A percentile compares a stretch with the other conserved stretches of the same genome.
These are phyloP conservation scores for Magnusiomyces paraingens DNA, from an alignment of 1,139 yeast genomes.

Conservation along the genomic window DNA sequence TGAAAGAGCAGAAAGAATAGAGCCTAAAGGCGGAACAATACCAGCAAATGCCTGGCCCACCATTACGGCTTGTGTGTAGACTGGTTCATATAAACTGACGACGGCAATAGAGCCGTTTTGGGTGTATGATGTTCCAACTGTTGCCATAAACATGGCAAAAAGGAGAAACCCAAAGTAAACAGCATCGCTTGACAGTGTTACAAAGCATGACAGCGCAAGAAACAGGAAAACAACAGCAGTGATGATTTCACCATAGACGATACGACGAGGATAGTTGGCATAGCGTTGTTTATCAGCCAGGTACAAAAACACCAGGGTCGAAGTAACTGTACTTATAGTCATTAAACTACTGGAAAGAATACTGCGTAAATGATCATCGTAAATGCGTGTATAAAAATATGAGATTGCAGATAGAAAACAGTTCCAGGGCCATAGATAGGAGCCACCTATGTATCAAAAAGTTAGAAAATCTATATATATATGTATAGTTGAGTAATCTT, in stretches of 20 bases:
- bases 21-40: constrained; percentile 74
- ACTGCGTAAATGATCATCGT: constrained; percentile 24
- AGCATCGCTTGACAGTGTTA: constrained; percentile 31
- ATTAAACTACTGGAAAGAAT: constrained; percentile 80
- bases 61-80: constrained; percentile 81
- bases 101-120: constrained; percentile 91
- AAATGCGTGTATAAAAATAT: constrained; percentile 58
- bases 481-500: not conserved
- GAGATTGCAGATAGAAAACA: constrained; percentile 81
- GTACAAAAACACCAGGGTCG: constrained; percentile 53
- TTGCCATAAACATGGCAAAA: constrained; percentile 39
- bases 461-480: constrained; percentile 3
- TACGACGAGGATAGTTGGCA: constrained; percentile 57
- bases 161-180: constrained; percentile 43
- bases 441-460: constrained; percentile 13
- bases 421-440: constrained; percentile 91
- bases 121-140: constrained; percentile 52
- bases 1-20: constrained; percentile 47
- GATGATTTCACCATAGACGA: constrained; percentile 51
- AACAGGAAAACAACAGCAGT: constrained; percentile 50
- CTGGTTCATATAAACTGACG: constrained; percentile 70
- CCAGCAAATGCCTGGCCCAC: constrained; percentile 96
- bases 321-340: constrained; percentile 74
- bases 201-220: constrained; percentile 35
- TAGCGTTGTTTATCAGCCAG: constrained; percentile 62